phyloP scores from a whole-genome alignment of 768 basidiomycete species.

The Suillus americanus region DNA sequence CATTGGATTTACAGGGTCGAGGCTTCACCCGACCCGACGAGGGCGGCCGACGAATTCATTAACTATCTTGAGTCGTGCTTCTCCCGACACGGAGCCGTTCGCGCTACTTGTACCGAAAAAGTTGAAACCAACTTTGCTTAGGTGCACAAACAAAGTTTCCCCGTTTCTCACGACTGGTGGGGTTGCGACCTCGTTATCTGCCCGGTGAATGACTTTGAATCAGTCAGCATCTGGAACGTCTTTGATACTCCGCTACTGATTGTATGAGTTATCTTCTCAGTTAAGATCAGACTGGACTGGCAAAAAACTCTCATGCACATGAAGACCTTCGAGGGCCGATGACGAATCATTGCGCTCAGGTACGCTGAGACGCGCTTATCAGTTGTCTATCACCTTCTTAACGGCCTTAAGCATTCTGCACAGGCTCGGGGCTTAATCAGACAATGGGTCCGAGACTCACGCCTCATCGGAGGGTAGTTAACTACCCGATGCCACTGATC shows the following conservation, averaged over 20 bases:
- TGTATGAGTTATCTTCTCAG: no score
- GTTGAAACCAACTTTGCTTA: no score
- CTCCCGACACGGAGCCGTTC: background rate
- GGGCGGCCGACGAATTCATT: background rate
- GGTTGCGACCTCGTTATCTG: background rate
- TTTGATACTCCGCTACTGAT: no score
- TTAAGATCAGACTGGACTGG: no score
- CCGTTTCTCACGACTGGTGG: background rate
- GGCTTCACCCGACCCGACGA: background rate
- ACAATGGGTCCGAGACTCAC: background rate
- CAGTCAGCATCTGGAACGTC: no score
- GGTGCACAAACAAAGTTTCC: no score
- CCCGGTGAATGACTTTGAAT: no score
- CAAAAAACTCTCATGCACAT: background rate
- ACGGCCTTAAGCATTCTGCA: slow-evolving; percentile 7
- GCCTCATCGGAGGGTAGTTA: background rate
- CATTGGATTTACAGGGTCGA: background rate
- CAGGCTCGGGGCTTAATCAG: background rate
- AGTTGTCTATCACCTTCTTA: slow-evolving; percentile 7
- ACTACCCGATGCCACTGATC: background rate
- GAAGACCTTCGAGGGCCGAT: no score
- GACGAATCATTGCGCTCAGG: background rate
- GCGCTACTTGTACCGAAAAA: background rate
- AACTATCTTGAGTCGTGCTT: background rate
- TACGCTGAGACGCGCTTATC: slow-evolving; percentile 2